Evolutionary conservation across 768 basidiomycete genomes (phyloP), one percentile per base, ranked within the genome.

Genomic region (Pluteus cervinus): DNA sequence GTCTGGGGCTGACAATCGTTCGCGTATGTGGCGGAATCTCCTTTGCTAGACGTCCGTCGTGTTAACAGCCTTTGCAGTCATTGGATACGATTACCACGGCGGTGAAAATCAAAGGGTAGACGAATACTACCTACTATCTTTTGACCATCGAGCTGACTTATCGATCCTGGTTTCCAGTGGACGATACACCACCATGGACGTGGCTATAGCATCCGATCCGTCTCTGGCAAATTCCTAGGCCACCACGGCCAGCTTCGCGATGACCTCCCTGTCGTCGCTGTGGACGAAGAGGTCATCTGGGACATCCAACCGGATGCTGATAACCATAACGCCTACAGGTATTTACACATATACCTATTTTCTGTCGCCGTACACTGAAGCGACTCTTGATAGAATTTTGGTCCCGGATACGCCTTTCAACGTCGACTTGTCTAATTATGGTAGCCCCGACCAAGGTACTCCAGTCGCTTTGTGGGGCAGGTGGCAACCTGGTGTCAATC

Each of bases 271-370:
- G 36, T 53, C 11, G 22, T 24, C 4, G 51, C 40, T 3, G 45
- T 46, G 18, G 29, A 28, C 4, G 2, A 12, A 14, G 14, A 35
- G 7, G 29, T 10, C 18, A 10, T 29, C 14, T 41, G 40, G 55
- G 49, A 57, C 14, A 49, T 57, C 38, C 37, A n/a, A 11, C 50
- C 14, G 12, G 55, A 54, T 28, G 33, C 44, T 3, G 29, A 42
- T 3, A 33, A 51, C 24, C 5, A 7, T 2, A n/a, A 12, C 15
- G 44, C 33, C n/a, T 48, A 36, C 40, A 54, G 55, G 55, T 56
- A n/a, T n/a, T 39, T 33, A 12, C 17, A n/a, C 33, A 12, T 48
- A 36, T 38, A 54, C 53, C 53, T 56, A n/a, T n/a, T 39, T 33
- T 16, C 17, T 25, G 38, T 9, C 23, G 8, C 24, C 10, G 9